Percentiles rank a stretch among this genome's conserved stretches.
These are phyloP conservation scores for Aspergillus olivimuriae DNA, from an alignment of 495 filamentous ascomycete species.

Conservation along the genomic window DNA sequence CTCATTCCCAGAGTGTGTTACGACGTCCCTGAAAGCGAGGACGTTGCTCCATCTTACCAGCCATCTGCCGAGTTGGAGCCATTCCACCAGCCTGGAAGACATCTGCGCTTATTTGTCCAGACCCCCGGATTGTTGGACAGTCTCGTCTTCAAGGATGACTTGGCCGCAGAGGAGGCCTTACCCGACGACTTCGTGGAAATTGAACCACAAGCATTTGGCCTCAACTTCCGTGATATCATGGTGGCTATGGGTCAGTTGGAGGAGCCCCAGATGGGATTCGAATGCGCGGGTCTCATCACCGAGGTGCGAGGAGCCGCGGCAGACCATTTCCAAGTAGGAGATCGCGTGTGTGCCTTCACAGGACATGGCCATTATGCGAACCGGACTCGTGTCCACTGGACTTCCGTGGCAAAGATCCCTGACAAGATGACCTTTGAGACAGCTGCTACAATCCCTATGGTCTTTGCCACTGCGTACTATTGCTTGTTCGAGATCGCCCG, in stretches of 20 bases:
- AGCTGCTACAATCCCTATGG: neutral
- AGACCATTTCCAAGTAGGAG: constrained; percentile 26
- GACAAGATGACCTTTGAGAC: neutral
- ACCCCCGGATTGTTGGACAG: constrained; percentile 10
- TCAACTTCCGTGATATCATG: constrained; percentile 42
- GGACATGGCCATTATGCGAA: neutral
- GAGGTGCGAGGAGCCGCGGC: constrained; percentile 5
- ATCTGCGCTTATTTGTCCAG: neutral
- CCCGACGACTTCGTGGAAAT: constrained; percentile 21
- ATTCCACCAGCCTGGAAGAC: neutral
- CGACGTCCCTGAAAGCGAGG: neutral
- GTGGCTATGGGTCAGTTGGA: constrained; percentile 27
- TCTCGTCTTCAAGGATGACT: constrained; percentile 11
- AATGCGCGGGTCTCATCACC: constrained; percentile 38
- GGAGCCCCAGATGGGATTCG: constrained; percentile 25
- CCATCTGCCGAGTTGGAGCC: neutral
- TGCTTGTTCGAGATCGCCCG: neutral
- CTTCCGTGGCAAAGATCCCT: neutral
- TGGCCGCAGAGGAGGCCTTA: constrained; percentile 1
- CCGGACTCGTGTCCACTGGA: neutral
- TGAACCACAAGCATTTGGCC: constrained; percentile 18
- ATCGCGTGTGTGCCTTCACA: constrained; percentile 26
- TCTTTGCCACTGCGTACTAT: neutral
- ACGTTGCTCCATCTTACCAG: neutral
- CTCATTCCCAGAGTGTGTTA: constrained; percentile 19